Percentiles rank a stretch among this genome's conserved stretches.
Evolutionary conservation across 331 rosid genomes (phyloP).

Genomic region (Malus hybrid): DNA sequence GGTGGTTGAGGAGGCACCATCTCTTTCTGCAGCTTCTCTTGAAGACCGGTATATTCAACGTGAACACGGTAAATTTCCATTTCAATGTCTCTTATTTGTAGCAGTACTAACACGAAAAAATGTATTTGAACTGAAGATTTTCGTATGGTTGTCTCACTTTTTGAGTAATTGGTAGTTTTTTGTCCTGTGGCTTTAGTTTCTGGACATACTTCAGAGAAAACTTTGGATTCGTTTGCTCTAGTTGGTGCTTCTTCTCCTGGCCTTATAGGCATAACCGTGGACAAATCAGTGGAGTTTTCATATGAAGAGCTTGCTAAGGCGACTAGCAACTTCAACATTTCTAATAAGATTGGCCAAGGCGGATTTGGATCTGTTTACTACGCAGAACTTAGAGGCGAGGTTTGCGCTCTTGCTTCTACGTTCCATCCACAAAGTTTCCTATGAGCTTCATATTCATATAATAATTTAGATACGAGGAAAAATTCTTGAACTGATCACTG

Average conservation of each 20-base stretch:
- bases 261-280: conserved; percentile 56
- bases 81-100: too few relatives aligned
- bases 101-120: too few relatives aligned
- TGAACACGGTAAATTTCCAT: conserved; percentile 26
- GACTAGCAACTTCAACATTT: conserved; percentile 57
- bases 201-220: conserved; percentile 27
- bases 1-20: conserved; percentile 20
- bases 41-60: conserved; percentile 31
- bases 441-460: not conserved
- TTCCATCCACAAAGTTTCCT: not conserved
- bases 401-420: conserved; percentile 19
- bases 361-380: conserved; percentile 88
- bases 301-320: conserved; percentile 79
- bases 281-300: conserved; percentile 82
- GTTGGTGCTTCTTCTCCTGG: conserved; percentile 18
- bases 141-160: not conserved
- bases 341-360: conserved; percentile 81
- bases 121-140: not conserved
- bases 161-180: not conserved
- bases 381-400: conserved; percentile 96
- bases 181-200: conserved; percentile 27
- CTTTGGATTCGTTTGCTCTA: conserved; percentile 24
- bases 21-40: conserved; percentile 18
- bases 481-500: not conserved
- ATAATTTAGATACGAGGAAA: not conserved